Evolutionary conservation across 2,329 filamentous ascomycete species (phyloP).

Genomic region (Verticillium zaregamsianum): DNA sequence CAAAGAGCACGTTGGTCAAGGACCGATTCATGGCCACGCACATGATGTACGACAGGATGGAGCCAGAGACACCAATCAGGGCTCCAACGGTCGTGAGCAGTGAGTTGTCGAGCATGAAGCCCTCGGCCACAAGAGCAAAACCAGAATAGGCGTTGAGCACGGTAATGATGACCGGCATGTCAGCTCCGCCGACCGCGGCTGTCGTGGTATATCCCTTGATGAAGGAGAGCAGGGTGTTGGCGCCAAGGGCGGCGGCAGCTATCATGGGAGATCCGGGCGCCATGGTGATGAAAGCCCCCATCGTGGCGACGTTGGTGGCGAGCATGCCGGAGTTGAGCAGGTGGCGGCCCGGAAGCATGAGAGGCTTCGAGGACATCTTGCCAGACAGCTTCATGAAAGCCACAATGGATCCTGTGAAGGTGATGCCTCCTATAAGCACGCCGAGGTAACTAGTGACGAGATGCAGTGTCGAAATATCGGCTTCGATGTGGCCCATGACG

Average conservation of each 20-base stretch:
- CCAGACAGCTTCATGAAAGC: conserved; percentile 85
- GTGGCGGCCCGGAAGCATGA: conserved; percentile 69
- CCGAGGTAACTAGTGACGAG: conserved; percentile 83
- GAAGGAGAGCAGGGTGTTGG: conserved; percentile 75
- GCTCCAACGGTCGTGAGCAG: conserved; percentile 81
- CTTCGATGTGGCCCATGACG: conserved; percentile 53
- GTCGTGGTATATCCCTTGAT: conserved; percentile 86
- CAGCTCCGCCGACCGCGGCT: conserved; percentile 83
- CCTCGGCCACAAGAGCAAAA: conserved; percentile 85
- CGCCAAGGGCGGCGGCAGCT: conserved; percentile 71
- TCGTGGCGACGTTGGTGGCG: conserved; percentile 72
- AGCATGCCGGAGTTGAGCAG: conserved; percentile 71
- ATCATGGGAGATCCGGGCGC: conserved; percentile 75
- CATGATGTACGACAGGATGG: conserved; percentile 82
- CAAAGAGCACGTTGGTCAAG: conserved; percentile 84
- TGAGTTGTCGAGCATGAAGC: conserved; percentile 86
- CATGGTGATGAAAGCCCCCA: conserved; percentile 79
- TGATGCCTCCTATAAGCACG: conserved; percentile 81
- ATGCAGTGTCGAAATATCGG: conserved; percentile 71
- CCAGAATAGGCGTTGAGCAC: conserved; percentile 89
- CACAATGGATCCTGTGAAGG: conserved; percentile 86
- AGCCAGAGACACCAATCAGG: conserved; percentile 83
- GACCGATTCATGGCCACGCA: conserved; percentile 91
- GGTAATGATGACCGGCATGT: conserved; percentile 90
- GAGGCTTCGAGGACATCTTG: conserved; percentile 74